Percentiles rank a stretch among this genome's conserved stretches.
Evolutionary conservation across 2,329 filamentous ascomycete species (phyloP).

Genomic region (Nannizziopsis arthrosporioides): DNA sequence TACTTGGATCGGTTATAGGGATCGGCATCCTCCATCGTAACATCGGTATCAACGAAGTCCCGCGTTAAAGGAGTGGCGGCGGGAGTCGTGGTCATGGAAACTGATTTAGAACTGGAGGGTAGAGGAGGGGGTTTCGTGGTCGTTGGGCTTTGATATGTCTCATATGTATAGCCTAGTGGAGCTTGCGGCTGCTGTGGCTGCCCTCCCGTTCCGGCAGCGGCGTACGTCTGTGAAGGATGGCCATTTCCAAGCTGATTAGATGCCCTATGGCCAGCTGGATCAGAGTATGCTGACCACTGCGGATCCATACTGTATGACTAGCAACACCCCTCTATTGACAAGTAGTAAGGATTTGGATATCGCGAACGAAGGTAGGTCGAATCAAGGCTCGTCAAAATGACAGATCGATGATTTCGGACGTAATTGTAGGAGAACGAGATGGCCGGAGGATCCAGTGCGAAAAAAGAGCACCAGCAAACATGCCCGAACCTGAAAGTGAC

Average conservation of each 20-base stretch:
- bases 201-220: slow-evolving; percentile 14
- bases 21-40: slow-evolving; percentile 82
- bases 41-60: slow-evolving; percentile 59
- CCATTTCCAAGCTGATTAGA: slow-evolving; percentile 51
- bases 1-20: slow-evolving; percentile 80
- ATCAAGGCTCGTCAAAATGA: slow-evolving; percentile 1
- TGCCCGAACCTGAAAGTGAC: background rate
- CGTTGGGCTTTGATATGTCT: slow-evolving; percentile 48
- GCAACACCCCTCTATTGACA: slow-evolving; percentile 3
- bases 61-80: slow-evolving; percentile 49
- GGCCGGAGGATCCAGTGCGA: background rate
- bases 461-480: background rate
- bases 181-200: slow-evolving; percentile 40
- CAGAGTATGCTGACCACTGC: slow-evolving; percentile 58
- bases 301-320: slow-evolving; percentile 39
- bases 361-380: background rate
- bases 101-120: slow-evolving; percentile 28
- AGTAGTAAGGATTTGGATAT: background rate
- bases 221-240: slow-evolving; percentile 39
- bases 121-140: slow-evolving; percentile 27
- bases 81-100: slow-evolving; percentile 49
- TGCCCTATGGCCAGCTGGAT: slow-evolving; percentile 48
- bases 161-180: slow-evolving; percentile 54
- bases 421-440: background rate
- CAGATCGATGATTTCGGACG: background rate